Conservation (phyloP, 139 green algal species). For the Desmodesmus armatus region DNA sequence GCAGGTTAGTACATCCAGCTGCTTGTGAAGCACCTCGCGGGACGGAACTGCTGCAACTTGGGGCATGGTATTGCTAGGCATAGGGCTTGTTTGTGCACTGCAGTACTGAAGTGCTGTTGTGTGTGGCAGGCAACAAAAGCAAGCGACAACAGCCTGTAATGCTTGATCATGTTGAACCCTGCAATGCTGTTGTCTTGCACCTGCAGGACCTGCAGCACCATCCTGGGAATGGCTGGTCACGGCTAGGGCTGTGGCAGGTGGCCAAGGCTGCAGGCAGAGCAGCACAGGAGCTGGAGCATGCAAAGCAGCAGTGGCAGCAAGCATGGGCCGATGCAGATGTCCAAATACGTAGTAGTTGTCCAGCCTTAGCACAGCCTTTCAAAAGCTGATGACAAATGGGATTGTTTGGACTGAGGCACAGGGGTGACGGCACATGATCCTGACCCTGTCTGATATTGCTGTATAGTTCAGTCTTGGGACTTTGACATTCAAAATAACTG, state of each 20-base stretch:
- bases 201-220: conserved; percentile 58
- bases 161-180: not conserved
- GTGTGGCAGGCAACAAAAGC: no score
- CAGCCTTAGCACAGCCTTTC: conserved; percentile 2
- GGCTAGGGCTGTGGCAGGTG: conserved; percentile 55
- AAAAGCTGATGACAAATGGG: not conserved
- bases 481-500: no score
- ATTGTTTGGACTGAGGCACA: no score
- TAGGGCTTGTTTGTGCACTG: no score
- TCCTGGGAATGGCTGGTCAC: conserved; percentile 62
- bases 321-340: conserved; percentile 42
- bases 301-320: not conserved
- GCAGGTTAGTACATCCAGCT: conserved; percentile 9
- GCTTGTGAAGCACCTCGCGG: not conserved
- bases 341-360: conserved; percentile 27
- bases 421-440: no score
- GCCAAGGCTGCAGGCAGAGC: not conserved
- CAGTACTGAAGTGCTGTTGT: no score
- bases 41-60: no score
- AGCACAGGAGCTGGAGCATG: not conserved
- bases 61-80: no score
- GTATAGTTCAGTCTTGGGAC: no score
- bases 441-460: no score
- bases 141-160: not conserved
- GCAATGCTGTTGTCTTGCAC: not conserved